A percentile compares a stretch with the other conserved stretches of the same genome.
These are phyloP conservation scores for Peronosclerospora sorghi DNA, from an alignment of 352 stramenopile species.

Conservation along the genomic window DNA sequence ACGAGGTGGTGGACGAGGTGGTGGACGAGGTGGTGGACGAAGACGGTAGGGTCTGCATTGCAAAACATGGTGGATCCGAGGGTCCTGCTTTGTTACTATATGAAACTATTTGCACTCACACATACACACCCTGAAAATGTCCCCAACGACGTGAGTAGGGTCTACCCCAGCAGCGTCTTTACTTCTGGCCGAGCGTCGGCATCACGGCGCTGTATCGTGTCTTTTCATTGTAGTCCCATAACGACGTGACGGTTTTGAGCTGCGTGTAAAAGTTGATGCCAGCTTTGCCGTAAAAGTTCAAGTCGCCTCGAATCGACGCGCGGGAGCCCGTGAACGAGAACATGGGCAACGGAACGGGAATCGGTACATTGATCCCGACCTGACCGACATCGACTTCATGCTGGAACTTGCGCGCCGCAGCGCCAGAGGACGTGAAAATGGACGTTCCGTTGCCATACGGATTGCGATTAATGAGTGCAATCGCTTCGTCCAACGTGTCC, in stretches of 20 bases:
- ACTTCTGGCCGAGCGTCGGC: slow-evolving; percentile 80
- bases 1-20: slow-evolving; percentile 28
- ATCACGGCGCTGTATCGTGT: slow-evolving; percentile 88
- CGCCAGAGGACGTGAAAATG: slow-evolving; percentile 92
- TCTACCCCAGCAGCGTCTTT: too few species aligned
- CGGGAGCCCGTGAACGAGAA: slow-evolving; percentile 97
- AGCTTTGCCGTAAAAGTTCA: slow-evolving; percentile 96
- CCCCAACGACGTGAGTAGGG: too few species aligned
- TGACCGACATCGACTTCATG: slow-evolving; percentile 94
- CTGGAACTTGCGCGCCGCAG: slow-evolving; percentile 93
- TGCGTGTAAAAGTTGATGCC: slow-evolving; percentile 97
- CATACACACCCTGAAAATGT: too few species aligned
- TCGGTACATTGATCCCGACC: slow-evolving; percentile 94
- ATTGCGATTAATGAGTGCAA: slow-evolving; percentile 92
- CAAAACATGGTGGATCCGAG: too few species aligned
- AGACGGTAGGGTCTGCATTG: too few species aligned
- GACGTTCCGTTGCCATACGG: slow-evolving; percentile 95
- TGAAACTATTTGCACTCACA: too few species aligned
- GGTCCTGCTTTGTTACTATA: too few species aligned
- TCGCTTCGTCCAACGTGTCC: slow-evolving; percentile 93
- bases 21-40: slow-evolving; percentile 28
- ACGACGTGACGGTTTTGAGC: slow-evolving; percentile 94
- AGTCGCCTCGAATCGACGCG: slow-evolving; percentile 89
- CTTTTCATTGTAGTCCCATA: slow-evolving; percentile 90
- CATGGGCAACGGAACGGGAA: slow-evolving; percentile 94